Evolutionary conservation across 306 rosid genomes (phyloP).

Genomic region (Fagus crenata): DNA sequence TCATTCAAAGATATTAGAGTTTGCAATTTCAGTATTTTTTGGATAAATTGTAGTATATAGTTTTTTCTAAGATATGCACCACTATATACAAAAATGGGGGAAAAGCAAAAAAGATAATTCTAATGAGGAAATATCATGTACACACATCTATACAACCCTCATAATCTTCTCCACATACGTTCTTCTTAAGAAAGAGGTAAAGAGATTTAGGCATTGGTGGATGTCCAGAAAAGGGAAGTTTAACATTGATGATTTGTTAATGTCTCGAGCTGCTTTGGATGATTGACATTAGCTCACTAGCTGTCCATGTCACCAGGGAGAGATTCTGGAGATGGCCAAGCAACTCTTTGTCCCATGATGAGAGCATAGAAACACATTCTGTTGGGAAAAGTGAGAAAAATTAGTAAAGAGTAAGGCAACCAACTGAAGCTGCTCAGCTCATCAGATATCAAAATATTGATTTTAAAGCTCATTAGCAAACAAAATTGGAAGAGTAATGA

Average conservation of each 20-base stretch:
- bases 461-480: background rate
- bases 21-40: too few relatives aligned
- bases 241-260: background rate
- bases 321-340: conserved; percentile 58
- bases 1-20: too few relatives aligned
- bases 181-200: background rate
- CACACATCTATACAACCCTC: background rate
- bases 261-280: conserved; percentile 24
- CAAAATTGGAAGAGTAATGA: too few relatives aligned
- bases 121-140: background rate
- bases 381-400: conserved; percentile 10
- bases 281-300: conserved; percentile 57
- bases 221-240: background rate
- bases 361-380: conserved; percentile 38
- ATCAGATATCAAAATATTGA: background rate
- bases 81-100: background rate
- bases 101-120: background rate
- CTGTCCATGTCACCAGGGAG: conserved; percentile 85
- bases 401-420: background rate
- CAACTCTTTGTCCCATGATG: conserved; percentile 43
- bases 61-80: background rate
- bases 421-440: background rate
- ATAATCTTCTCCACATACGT: background rate
- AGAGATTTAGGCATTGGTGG: background rate
- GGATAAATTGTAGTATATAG: background rate